These are phyloP conservation scores for Oxyria digyna DNA, from an alignment of 148 eudicot genomes.

Conservation along the genomic window DNA sequence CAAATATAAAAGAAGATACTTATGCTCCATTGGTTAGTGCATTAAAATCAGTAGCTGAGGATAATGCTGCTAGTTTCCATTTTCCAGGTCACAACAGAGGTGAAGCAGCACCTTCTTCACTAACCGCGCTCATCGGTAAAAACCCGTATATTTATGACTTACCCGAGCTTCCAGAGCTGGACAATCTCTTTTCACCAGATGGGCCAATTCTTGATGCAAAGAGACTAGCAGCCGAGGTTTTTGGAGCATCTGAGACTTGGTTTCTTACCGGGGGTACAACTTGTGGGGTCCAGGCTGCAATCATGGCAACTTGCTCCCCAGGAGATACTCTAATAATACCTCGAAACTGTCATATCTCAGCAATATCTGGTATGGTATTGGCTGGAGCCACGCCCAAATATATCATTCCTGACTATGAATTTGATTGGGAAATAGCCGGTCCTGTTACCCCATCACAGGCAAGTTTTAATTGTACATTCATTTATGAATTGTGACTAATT, in stretches of 20 bases:
- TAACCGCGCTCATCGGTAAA: slow-evolving; percentile 45
- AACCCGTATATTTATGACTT: slow-evolving; percentile 50
- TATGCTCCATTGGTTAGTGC: slow-evolving; percentile 54
- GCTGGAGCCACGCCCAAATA: slow-evolving; percentile 66
- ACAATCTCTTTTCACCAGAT: slow-evolving; percentile 51
- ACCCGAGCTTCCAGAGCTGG: slow-evolving; percentile 63
- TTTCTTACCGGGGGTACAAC: slow-evolving; percentile 94
- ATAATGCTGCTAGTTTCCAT: slow-evolving; percentile 64
- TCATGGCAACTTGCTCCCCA: slow-evolving; percentile 73
- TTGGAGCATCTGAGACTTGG: slow-evolving; percentile 84
- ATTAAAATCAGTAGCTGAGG: slow-evolving; percentile 43
- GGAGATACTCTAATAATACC: slow-evolving; percentile 72
- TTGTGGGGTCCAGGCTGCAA: slow-evolving; percentile 70
- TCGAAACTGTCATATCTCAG: slow-evolving; percentile 67
- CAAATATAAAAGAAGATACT: slow-evolving; percentile 6
- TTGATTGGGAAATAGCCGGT: slow-evolving; percentile 55
- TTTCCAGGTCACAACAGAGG: slow-evolving; percentile 90
- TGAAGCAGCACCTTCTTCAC: slow-evolving; percentile 54
- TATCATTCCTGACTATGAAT: slow-evolving; percentile 48
- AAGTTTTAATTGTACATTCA: slow-evolving; percentile 17
- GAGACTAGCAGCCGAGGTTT: slow-evolving; percentile 49
- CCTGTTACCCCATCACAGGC: slow-evolving; percentile 57
- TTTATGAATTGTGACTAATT: neutral
- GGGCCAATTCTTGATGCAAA: slow-evolving; percentile 69
- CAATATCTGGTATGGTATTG: slow-evolving; percentile 57